Evolutionary conservation across 2,329 filamentous ascomycete genomes (phyloP).

Genomic region (Metarhizium brunneum): DNA sequence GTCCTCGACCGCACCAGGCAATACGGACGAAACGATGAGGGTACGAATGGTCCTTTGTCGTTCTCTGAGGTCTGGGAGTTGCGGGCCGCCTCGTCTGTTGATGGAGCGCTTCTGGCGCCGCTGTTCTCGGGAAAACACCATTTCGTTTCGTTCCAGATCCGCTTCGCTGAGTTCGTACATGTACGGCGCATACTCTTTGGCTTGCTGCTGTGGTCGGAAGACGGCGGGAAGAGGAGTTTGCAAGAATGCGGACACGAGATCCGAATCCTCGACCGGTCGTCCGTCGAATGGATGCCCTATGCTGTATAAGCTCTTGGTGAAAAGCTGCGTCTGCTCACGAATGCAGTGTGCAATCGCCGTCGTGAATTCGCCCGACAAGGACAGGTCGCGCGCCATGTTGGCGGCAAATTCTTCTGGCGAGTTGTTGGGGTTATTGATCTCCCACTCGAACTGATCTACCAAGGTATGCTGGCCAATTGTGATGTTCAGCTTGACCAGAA

Average conservation of each 20-base stretch:
- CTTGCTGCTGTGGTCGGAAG: slow-evolving; percentile 84
- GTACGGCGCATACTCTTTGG: slow-evolving; percentile 89
- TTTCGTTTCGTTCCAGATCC: slow-evolving; percentile 82
- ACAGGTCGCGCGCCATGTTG: slow-evolving; percentile 82
- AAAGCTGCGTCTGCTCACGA: slow-evolving; percentile 89
- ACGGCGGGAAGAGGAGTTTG: slow-evolving; percentile 73
- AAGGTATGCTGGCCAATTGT: slow-evolving; percentile 92
- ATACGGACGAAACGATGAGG: slow-evolving; percentile 80
- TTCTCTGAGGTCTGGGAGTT: slow-evolving; percentile 92
- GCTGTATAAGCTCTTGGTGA: slow-evolving; percentile 87
- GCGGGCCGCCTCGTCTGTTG: slow-evolving; percentile 84
- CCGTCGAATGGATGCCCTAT: slow-evolving; percentile 93
- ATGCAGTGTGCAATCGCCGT: slow-evolving; percentile 98
- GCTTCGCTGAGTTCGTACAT: slow-evolving; percentile 89
- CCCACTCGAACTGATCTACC: slow-evolving; percentile 98
- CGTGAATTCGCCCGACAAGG: slow-evolving; percentile 88
- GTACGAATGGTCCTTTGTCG: slow-evolving; percentile 88
- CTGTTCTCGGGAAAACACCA: slow-evolving; percentile 89
- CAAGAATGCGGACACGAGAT: slow-evolving; percentile 77
- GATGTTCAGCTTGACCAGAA: slow-evolving; percentile 92
- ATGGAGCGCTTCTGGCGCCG: slow-evolving; percentile 90
- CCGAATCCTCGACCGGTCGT: slow-evolving; percentile 82
- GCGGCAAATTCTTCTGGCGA: slow-evolving; percentile 90
- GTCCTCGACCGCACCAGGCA: slow-evolving; percentile 73
- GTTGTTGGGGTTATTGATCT: slow-evolving; percentile 91